These are phyloP conservation scores for Vitis hybrid DNA, from an alignment of 177 flowering plant genomes.

Conservation along the genomic window DNA sequence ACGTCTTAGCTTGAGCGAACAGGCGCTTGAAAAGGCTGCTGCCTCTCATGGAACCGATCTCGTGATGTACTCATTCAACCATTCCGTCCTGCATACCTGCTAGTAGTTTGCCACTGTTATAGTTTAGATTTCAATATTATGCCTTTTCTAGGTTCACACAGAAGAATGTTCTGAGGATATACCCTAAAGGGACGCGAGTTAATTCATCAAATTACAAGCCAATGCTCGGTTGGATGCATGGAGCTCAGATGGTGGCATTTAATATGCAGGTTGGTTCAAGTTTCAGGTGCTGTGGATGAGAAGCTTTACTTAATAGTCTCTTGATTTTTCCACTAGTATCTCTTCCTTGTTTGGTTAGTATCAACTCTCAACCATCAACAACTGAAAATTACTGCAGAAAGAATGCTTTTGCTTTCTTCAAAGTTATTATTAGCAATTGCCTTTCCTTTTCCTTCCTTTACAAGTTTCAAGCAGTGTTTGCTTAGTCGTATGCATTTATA, in stretches of 20 bases:
- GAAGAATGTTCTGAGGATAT: conserved; percentile 64
- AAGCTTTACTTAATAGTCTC: too few species aligned
- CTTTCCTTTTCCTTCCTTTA: too few species aligned
- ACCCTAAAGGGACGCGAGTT: conserved; percentile 72
- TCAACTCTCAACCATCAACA: too few species aligned
- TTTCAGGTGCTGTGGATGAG: not conserved
- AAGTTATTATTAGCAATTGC: too few species aligned
- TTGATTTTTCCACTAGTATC: too few species aligned
- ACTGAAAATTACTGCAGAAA: too few species aligned
- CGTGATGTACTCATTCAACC: conserved; percentile 52
- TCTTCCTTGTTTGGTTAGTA: too few species aligned
- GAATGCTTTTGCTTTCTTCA: too few species aligned
- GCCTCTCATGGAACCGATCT: conserved; percentile 49
- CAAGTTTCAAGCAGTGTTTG: too few species aligned
- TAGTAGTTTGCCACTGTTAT: too few species aligned
- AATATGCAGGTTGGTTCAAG: conserved; percentile 74
- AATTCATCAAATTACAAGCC: conserved; percentile 77
- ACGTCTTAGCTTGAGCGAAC: conserved; percentile 94
- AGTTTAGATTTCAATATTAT: not conserved
- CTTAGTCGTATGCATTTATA: too few species aligned
- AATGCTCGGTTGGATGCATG: conserved; percentile 65
- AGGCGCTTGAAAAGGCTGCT: conserved; percentile 64
- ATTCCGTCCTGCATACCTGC: not conserved
- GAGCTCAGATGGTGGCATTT: conserved; percentile 90
- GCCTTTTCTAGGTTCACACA: conserved; percentile 58